Evolutionary conservation across 257 asterid genomes (phyloP).

Genomic region (Leptodermis oblonga): DNA sequence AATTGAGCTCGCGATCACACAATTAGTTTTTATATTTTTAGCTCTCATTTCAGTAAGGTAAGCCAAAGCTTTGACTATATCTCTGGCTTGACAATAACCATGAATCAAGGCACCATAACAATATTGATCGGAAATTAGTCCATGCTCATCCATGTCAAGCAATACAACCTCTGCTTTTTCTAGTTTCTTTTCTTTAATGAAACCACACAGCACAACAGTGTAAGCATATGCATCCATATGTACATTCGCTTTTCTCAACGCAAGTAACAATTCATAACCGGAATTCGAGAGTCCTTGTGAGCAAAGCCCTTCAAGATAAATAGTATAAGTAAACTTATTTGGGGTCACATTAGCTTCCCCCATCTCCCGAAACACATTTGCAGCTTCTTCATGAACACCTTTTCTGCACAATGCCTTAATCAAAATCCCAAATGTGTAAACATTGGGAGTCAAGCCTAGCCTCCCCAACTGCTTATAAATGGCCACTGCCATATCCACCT

Average conservation of each 20-base stretch:
- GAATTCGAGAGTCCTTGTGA: slow-evolving; percentile 36
- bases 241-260: slow-evolving; percentile 25
- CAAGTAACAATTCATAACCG: slow-evolving; percentile 36
- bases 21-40: slow-evolving; percentile 59
- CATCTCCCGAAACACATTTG: slow-evolving; percentile 52
- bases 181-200: slow-evolving; percentile 51
- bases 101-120: slow-evolving; percentile 49
- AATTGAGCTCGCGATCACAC: slow-evolving; percentile 49
- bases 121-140: slow-evolving; percentile 39
- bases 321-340: slow-evolving; percentile 35
- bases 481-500: slow-evolving; percentile 45
- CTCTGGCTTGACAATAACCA: slow-evolving; percentile 58
- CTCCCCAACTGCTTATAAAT: slow-evolving; percentile 48
- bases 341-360: slow-evolving; percentile 58
- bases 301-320: slow-evolving; percentile 64
- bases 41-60: slow-evolving; percentile 49
- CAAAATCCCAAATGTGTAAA: slow-evolving; percentile 65
- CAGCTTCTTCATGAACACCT: slow-evolving; percentile 58
- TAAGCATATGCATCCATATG: slow-evolving; percentile 44
- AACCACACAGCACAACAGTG: slow-evolving; percentile 56
- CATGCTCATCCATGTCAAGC: slow-evolving; percentile 50
- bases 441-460: slow-evolving; percentile 54
- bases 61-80: slow-evolving; percentile 45
- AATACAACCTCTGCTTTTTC: slow-evolving; percentile 48
- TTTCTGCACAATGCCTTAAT: slow-evolving; percentile 59